These are phyloP conservation scores for Leccinellum luteum DNA, from an alignment of 768 basidiomycete genomes.

Conservation along the genomic window DNA sequence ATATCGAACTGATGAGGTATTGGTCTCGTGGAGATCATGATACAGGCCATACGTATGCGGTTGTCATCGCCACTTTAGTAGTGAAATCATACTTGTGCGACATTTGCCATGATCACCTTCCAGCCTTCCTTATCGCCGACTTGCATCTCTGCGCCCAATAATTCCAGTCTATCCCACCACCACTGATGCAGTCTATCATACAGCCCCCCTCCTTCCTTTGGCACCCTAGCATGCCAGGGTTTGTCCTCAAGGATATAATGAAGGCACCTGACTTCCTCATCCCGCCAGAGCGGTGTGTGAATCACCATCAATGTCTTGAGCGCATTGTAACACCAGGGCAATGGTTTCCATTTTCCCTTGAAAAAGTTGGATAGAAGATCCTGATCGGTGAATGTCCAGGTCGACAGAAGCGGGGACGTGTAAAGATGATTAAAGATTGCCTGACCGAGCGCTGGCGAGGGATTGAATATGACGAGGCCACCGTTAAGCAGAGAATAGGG, in stretches of 20 bases:
- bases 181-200: conserved; percentile 58
- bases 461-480: conserved; percentile 82
- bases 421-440: conserved; percentile 44
- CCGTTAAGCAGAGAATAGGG: conserved; percentile 87
- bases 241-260: conserved; percentile 89
- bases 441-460: conserved; percentile 56
- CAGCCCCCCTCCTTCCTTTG: conserved; percentile 39
- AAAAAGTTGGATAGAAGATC: conserved; percentile 85
- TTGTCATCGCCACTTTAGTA: neutral
- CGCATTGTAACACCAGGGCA: conserved; percentile 90
- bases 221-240: conserved; percentile 68
- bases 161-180: conserved; percentile 77
- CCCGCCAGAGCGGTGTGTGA: conserved; percentile 78
- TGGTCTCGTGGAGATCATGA: conserved; percentile 77
- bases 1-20: conserved; percentile 92
- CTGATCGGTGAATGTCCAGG: conserved; percentile 86
- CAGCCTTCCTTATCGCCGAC: conserved; percentile 44
- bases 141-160: conserved; percentile 41
- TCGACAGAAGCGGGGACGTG: conserved; percentile 49
- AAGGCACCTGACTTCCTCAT: conserved; percentile 80
- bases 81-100: conserved; percentile 30
- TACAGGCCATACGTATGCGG: neutral
- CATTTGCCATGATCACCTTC: conserved; percentile 49
- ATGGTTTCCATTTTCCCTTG: conserved; percentile 69
- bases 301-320: conserved; percentile 78